These are phyloP conservation scores for Cicer yamashitae DNA, from an alignment of 306 rosid genomes.

Conservation along the genomic window DNA sequence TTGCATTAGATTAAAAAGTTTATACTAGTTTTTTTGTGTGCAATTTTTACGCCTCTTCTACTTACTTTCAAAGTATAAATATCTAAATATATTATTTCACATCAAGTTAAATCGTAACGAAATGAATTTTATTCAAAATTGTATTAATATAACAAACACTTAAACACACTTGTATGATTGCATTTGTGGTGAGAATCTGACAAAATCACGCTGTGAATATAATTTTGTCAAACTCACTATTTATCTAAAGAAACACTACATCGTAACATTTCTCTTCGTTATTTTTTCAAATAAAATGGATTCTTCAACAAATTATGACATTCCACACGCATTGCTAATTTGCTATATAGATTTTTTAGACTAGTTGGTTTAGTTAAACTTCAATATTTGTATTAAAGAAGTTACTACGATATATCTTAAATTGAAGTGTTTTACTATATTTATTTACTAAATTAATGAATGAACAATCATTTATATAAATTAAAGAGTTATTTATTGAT, in stretches of 20 bases:
- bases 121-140: neutral
- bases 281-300: neutral
- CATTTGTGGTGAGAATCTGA: no score
- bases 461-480: no score
- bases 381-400: neutral
- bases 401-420: no score
- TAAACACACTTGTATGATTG: neutral
- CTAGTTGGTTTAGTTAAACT: constrained; percentile 26
- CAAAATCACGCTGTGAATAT: no score
- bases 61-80: neutral
- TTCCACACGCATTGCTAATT: neutral
- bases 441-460: no score
- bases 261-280: no score
- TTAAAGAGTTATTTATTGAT: no score
- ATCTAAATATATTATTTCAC: no score
- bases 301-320: neutral
- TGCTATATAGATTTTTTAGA: constrained; percentile 26
- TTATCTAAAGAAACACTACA: no score
- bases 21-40: neutral
- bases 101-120: neutral
- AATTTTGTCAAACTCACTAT: no score
- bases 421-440: no score
- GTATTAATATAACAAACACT: neutral
- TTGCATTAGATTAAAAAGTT: neutral
- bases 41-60: no score